Percentiles rank a stretch among this genome's conserved stretches.
These are phyloP conservation scores for Gossypium arboreum DNA, from an alignment of 345 rosid genomes.

Conservation along the genomic window DNA sequence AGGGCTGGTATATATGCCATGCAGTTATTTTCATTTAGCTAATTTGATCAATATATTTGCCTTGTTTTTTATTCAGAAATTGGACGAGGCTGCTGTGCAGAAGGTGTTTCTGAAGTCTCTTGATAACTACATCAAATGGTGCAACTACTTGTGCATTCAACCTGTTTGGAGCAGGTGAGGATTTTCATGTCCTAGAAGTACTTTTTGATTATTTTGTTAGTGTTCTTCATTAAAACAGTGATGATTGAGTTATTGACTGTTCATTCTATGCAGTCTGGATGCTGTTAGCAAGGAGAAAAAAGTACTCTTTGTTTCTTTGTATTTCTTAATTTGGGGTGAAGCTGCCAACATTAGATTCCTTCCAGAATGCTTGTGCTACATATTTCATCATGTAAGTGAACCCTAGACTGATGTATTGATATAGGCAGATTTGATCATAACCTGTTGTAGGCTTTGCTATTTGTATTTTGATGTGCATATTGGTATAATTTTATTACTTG, in stretches of 20 bases:
- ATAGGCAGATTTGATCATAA: not conserved
- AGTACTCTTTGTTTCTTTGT: conserved; percentile 69
- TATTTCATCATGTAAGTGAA: conserved; percentile 84
- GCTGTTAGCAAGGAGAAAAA: conserved; percentile 75
- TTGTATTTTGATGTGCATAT: conserved; percentile 6
- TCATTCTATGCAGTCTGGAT: conserved; percentile 60
- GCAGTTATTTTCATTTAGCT: not conserved
- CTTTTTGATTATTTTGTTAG: conserved; percentile 11
- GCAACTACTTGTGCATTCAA: conserved; percentile 73
- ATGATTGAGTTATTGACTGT: not conserved
- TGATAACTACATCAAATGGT: conserved; percentile 90
- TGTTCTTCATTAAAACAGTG: conserved; percentile 5
- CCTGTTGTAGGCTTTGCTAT: not conserved
- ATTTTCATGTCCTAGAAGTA: conserved; percentile 15
- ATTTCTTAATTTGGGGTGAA: conserved; percentile 94
- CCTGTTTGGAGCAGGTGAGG: conserved; percentile 89
- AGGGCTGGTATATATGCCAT: not conserved
- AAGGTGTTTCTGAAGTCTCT: conserved; percentile 72
- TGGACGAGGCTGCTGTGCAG: conserved; percentile 76
- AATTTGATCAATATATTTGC: not conserved
- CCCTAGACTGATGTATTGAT: not conserved
- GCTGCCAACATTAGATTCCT: conserved; percentile 81
- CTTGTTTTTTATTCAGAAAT: conserved; percentile 38
- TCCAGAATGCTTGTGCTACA: conserved; percentile 94
- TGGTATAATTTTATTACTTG: not conserved